These are phyloP conservation scores for Solanum corneliomulleri DNA, from an alignment of 257 asterid species.

Conservation along the genomic window DNA sequence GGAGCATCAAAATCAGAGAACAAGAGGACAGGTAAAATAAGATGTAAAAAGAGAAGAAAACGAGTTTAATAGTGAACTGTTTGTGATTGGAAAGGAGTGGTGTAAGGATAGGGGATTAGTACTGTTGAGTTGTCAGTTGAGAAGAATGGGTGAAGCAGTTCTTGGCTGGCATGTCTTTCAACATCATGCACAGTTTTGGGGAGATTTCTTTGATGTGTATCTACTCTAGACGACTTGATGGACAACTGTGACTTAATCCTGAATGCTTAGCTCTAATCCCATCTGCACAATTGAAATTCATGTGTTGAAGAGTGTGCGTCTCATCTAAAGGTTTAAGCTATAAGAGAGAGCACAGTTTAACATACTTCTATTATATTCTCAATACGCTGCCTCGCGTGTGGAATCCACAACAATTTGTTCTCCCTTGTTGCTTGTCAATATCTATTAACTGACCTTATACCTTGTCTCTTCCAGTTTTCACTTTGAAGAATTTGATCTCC, in stretches of 20 bases:
- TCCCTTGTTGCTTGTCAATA: neutral
- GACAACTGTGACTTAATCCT: neutral
- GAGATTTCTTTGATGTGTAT: neutral
- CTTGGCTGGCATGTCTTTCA: neutral
- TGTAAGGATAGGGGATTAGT: neutral
- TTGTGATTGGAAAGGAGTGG: neutral
- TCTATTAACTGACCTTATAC: neutral
- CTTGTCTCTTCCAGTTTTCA: conserved; percentile 40
- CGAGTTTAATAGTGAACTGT: neutral
- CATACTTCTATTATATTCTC: neutral
- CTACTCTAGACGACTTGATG: neutral
- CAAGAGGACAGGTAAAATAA: neutral
- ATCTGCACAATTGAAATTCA: neutral
- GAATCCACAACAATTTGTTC: neutral
- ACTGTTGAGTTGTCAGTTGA: neutral
- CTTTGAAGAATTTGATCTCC: conserved; percentile 65
- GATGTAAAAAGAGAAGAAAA: neutral
- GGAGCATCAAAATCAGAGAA: neutral
- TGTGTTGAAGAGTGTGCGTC: neutral
- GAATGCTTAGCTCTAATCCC: neutral
- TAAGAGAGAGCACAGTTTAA: neutral
- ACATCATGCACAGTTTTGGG: neutral
- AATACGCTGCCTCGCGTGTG: neutral
- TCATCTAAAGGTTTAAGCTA: neutral
- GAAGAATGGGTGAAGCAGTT: neutral